Percentiles rank a stretch among this genome's conserved stretches.
Conservation (phyloP, 2,329 filamentous ascomycete genomes). For the Xenoacremonium recifei region DNA sequence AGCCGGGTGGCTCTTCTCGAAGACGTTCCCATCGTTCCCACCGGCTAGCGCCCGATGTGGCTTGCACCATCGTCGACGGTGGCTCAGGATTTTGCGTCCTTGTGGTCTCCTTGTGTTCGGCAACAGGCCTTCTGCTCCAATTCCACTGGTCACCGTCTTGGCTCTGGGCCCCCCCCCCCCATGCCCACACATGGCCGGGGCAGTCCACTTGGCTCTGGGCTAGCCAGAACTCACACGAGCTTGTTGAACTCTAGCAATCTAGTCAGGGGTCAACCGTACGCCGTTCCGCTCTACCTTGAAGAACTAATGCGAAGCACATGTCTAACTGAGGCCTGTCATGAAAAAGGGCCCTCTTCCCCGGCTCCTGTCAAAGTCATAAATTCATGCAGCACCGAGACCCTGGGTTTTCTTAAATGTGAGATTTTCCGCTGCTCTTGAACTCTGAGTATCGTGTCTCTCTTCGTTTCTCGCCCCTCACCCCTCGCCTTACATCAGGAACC, state of each 20-base stretch:
- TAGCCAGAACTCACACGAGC: constrained; percentile 13
- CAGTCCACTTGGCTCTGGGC: constrained; percentile 19
- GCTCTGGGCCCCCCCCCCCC: constrained; percentile 7
- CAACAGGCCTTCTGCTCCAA: background rate
- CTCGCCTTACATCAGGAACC: constrained; percentile 1
- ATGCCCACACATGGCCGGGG: too few relatives aligned
- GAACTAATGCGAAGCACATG: constrained; percentile 7
- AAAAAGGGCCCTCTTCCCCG: constrained; percentile 7
- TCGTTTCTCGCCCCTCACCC: constrained; percentile 3
- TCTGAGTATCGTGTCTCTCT: background rate
- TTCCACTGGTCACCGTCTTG: constrained; percentile 24
- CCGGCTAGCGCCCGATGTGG: constrained; percentile 21
- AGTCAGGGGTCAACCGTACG: constrained; percentile 26
- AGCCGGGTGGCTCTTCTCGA: constrained; percentile 16
- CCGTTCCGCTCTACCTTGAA: constrained; percentile 14
- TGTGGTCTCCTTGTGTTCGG: constrained; percentile 24
- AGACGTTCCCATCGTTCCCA: constrained; percentile 13
- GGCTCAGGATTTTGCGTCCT: constrained; percentile 21
- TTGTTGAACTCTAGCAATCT: constrained; percentile 21
- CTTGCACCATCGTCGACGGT: constrained; percentile 18
- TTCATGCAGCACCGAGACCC: too few relatives aligned
- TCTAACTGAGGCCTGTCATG: constrained; percentile 6
- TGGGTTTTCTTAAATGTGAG: too few relatives aligned
- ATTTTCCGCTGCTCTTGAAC: background rate
- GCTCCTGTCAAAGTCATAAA: background rate